A percentile compares a stretch with the other conserved stretches of the same genome.
These are phyloP conservation scores for Omphalotus guepiniiformis DNA, from an alignment of 768 basidiomycete genomes.

Conservation along the genomic window DNA sequence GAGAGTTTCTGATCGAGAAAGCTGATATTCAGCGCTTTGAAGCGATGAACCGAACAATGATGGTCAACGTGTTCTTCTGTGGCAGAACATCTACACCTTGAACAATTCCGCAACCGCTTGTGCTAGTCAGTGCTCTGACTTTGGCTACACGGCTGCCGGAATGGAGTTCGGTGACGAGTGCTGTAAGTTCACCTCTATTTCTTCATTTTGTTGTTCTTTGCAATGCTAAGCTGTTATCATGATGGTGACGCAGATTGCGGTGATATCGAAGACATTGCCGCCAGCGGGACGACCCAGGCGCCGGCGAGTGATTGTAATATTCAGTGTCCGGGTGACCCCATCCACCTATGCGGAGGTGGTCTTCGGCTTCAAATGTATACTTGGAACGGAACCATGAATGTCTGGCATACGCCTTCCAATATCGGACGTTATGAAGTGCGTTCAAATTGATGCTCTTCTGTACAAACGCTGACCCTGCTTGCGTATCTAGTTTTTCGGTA, in stretches of 20 bases:
- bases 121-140: slow-evolving; percentile 62
- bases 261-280: slow-evolving; percentile 51
- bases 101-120: slow-evolving; percentile 68
- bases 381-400: slow-evolving; percentile 48
- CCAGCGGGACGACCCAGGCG: slow-evolving; percentile 23
- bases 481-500: slow-evolving; percentile 9
- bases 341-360: slow-evolving; percentile 63
- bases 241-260: slow-evolving; percentile 53
- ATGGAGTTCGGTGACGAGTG: slow-evolving; percentile 61
- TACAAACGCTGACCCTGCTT: not conserved
- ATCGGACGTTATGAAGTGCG: slow-evolving; percentile 69
- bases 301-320: slow-evolving; percentile 40
- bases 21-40: not conserved
- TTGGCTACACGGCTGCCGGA: slow-evolving; percentile 69
- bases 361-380: slow-evolving; percentile 50
- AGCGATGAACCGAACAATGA: slow-evolving; percentile 18
- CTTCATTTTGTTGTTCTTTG: not conserved
- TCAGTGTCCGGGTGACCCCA: slow-evolving; percentile 67
- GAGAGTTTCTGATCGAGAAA: too few species aligned
- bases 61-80: slow-evolving; percentile 47
- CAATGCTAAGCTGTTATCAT: too few species aligned
- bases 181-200: slow-evolving; percentile 42
- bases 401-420: slow-evolving; percentile 62
- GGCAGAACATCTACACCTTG: slow-evolving; percentile 51
- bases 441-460: not conserved